Percentiles rank a stretch among this genome's conserved stretches.
Evolutionary conservation across 2,329 filamentous ascomycete genomes (phyloP).

Genomic region (Pseudovirgaria hyperparasitica): DNA sequence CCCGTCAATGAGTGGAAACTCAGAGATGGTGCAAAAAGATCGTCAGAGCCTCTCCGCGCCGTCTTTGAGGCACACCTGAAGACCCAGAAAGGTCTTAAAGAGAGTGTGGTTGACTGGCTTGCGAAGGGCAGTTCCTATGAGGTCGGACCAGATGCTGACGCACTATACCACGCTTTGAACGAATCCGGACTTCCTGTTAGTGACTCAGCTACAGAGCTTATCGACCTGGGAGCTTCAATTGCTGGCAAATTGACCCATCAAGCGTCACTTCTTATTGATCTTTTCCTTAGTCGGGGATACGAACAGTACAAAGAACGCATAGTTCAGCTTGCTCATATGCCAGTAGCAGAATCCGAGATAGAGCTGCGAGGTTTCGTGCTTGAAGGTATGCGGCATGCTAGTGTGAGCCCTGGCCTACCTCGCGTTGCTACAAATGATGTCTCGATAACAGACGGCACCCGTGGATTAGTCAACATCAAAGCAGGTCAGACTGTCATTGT

Average conservation of each 20-base stretch:
- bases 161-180: conserved; percentile 38
- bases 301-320: conserved; percentile 39
- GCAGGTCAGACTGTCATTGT: conserved; percentile 40
- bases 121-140: conserved; percentile 37
- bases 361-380: conserved; percentile 42
- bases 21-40: conserved; percentile 30
- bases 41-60: conserved; percentile 22
- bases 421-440: conserved; percentile 30
- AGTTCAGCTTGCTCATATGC: conserved; percentile 34
- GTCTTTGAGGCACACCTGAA: conserved; percentile 34
- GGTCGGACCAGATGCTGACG: conserved; percentile 37
- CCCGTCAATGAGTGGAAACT: conserved; percentile 37
- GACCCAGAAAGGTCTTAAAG: conserved; percentile 30
- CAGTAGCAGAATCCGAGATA: conserved; percentile 27
- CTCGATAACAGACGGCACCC: conserved; percentile 38
- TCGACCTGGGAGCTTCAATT: conserved; percentile 36
- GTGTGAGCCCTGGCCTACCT: conserved; percentile 39
- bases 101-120: conserved; percentile 33
- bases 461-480: conserved; percentile 35
- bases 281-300: conserved; percentile 38
- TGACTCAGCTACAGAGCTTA: conserved; percentile 38
- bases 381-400: conserved; percentile 42
- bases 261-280: conserved; percentile 39
- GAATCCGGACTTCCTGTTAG: conserved; percentile 33
- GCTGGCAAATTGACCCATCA: conserved; percentile 41